Percentiles rank a stretch among this genome's conserved stretches.
Conservation (phyloP, 306 rosid species). For the Clitoria ternatea region DNA sequence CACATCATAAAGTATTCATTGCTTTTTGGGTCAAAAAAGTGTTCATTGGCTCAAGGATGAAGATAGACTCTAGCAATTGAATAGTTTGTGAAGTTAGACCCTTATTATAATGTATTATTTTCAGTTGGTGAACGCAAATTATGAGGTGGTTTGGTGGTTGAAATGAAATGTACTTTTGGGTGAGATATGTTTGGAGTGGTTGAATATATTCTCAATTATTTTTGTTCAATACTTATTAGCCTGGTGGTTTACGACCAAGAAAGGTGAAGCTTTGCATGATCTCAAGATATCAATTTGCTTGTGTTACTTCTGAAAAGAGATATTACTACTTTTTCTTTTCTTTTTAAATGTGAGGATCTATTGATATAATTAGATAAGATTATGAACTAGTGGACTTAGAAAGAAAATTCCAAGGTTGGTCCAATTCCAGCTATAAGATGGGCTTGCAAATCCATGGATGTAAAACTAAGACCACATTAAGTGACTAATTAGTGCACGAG, state of each 20-base stretch:
- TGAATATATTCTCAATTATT: background rate
- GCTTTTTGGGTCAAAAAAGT: background rate
- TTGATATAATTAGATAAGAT: background rate
- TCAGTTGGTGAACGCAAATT: slow-evolving; percentile 21
- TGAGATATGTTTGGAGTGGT: background rate
- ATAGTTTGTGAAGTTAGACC: background rate
- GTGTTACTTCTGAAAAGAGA: background rate
- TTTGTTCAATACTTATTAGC: background rate
- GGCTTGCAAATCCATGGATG: background rate
- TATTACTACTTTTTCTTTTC: background rate
- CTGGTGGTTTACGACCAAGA: background rate
- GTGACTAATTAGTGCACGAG: background rate
- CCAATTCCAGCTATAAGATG: background rate
- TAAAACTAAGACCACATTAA: background rate
- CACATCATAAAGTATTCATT: slow-evolving; percentile 4
- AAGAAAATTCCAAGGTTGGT: background rate
- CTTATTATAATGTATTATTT: background rate
- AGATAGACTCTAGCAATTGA: background rate
- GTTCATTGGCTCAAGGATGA: background rate
- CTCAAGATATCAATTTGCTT: background rate
- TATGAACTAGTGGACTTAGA: background rate
- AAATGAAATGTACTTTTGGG: background rate
- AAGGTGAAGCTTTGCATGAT: background rate
- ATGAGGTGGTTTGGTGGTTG: slow-evolving; percentile 27
- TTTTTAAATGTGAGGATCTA: background rate